A percentile compares a stretch with the other conserved stretches of the same genome.
These are phyloP conservation scores for Apiospora arundinis DNA, from an alignment of 2,329 filamentous ascomycete species.

Conservation along the genomic window DNA sequence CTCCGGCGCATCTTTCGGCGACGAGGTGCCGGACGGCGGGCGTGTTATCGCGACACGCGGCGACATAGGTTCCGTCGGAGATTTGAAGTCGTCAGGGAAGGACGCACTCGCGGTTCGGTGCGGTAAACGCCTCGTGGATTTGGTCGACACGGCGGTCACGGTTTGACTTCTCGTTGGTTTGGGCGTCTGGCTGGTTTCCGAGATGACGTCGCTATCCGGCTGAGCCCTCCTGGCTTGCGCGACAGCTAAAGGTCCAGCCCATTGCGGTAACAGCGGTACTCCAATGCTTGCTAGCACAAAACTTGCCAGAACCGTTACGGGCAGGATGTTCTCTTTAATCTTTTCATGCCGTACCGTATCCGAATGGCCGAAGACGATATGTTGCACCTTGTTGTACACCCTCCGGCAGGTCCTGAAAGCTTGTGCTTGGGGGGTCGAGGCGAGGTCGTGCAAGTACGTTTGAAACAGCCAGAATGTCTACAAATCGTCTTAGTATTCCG, in stretches of 20 bases:
- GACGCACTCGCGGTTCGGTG: conserved; percentile 44
- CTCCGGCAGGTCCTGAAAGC: conserved; percentile 83
- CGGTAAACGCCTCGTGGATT: conserved; percentile 53
- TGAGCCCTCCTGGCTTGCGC: conserved; percentile 81
- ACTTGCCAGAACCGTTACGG: conserved; percentile 81
- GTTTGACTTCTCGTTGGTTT: conserved; percentile 74
- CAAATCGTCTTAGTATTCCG: conserved; percentile 20
- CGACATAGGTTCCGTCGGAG: conserved; percentile 24
- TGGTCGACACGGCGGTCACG: conserved; percentile 57
- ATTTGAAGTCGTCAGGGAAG: conserved; percentile 24
- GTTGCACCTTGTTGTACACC: conserved; percentile 87
- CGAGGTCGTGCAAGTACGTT: conserved; percentile 83
- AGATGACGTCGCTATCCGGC: conserved; percentile 64
- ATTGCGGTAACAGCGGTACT: conserved; percentile 75
- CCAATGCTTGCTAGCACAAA: conserved; percentile 80
- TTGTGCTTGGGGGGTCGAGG: conserved; percentile 74
- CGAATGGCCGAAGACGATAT: conserved; percentile 81
- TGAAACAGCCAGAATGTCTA: conserved; percentile 93
- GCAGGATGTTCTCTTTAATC: conserved; percentile 82
- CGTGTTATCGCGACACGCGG: conserved; percentile 21
- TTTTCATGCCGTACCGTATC: conserved; percentile 73
- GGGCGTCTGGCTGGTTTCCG: conserved; percentile 55
- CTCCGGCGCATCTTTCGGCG: not conserved
- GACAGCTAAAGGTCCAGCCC: conserved; percentile 81
- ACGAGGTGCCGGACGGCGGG: conserved; percentile 7